Percentiles rank a stretch among this genome's conserved stretches.
phyloP scores from a whole-genome alignment of 2,329 filamentous ascomycete species.

The Calonectria honghensis region DNA sequence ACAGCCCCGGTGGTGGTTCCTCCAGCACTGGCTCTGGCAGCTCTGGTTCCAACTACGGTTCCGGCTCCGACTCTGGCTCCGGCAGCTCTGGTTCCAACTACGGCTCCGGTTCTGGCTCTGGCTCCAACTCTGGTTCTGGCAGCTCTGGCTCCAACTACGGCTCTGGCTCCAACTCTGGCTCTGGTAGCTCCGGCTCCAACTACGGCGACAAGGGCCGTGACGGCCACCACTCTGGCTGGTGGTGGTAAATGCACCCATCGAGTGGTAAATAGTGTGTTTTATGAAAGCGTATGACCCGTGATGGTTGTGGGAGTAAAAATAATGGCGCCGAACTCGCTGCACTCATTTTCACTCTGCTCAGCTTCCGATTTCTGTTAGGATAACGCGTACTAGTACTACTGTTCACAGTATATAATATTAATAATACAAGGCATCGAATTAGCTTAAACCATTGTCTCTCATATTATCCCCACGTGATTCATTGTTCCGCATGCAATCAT shows the following conservation, averaged over 20 bases:
- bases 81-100: not conserved
- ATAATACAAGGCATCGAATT: constrained; percentile 4
- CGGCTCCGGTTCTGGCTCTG: not conserved
- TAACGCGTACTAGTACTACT: constrained; percentile 19
- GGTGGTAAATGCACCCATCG: not conserved
- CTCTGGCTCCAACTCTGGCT: not conserved
- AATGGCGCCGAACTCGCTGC: not conserved
- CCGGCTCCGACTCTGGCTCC: not conserved
- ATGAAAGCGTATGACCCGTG: constrained; percentile 17
- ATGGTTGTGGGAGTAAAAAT: constrained; percentile 15
- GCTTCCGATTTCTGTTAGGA: constrained; percentile 1
- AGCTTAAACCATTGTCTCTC: not conserved
- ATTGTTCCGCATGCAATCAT: too few relatives aligned
- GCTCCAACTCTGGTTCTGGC: not conserved
- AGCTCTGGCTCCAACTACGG: not conserved
- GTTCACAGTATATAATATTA: constrained; percentile 14
- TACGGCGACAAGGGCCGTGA: not conserved
- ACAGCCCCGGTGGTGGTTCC: too few relatives aligned
- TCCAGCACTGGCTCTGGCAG: not conserved
- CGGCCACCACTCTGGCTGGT: not conserved
- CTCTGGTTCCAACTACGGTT: not conserved
- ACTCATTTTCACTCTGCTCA: not conserved
- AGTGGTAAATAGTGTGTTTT: not conserved
- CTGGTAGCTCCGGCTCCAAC: not conserved
- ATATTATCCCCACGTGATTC: not conserved